A percentile compares a stretch with the other conserved stretches of the same genome.
These are phyloP conservation scores for Fusarium pseudocircinatum DNA, from an alignment of 2,329 filamentous ascomycete species.

Conservation along the genomic window DNA sequence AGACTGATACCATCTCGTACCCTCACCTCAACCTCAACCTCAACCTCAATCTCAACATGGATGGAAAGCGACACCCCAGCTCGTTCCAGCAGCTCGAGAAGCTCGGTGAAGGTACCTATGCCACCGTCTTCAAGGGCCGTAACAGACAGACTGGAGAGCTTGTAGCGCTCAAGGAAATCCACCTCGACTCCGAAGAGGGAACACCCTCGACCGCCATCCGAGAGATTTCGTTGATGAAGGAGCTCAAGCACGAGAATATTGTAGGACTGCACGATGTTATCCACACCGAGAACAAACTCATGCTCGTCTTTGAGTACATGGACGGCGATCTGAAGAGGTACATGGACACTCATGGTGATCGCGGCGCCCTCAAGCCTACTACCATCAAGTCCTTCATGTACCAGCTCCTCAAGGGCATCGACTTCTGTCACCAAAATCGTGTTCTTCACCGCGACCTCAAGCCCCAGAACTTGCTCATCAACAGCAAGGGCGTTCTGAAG, in stretches of 20 bases:
- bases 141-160: conserved; percentile 97
- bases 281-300: conserved; percentile 99
- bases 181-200: conserved; percentile 97
- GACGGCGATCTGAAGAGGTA: conserved; percentile 98
- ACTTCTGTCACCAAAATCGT: conserved; percentile 97
- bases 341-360: conserved; percentile 93
- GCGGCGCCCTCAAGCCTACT: conserved; percentile 85
- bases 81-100: conserved; percentile 99
- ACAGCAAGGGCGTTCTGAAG: conserved; percentile 88
- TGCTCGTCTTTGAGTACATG: conserved; percentile 99
- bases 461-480: conserved; percentile 96
- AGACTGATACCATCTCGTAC: not conserved
- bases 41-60: conserved; percentile 68
- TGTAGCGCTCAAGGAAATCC: conserved; percentile 97
- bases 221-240: conserved; percentile 99
- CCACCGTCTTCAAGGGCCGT: conserved; percentile 97
- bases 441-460: conserved; percentile 96
- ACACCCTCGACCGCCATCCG: conserved; percentile 97
- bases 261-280: conserved; percentile 98
- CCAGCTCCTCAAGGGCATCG: conserved; percentile 93
- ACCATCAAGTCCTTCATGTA: conserved; percentile 99
- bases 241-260: conserved; percentile 98
- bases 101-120: conserved; percentile 98
- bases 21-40: not conserved
- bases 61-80: conserved; percentile 90